Conservation (phyloP, 768 basidiomycete genomes). For the Lactifluus pinguis region DNA sequence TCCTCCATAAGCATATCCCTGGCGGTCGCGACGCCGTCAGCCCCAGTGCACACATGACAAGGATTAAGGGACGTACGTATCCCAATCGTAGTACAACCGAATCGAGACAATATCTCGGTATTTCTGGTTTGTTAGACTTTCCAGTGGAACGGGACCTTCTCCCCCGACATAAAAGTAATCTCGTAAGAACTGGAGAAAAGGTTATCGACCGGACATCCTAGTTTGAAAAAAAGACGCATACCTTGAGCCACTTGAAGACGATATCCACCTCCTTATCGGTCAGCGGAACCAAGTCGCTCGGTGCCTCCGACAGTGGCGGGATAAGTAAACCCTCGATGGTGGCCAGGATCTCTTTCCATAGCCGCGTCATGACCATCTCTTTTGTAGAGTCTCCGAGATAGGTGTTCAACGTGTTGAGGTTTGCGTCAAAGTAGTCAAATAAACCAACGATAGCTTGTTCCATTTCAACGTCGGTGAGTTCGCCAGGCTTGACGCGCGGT, state of each 20-base stretch:
- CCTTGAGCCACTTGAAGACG: slow-evolving; percentile 98
- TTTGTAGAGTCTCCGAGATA: slow-evolving; percentile 77
- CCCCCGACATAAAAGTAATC: slow-evolving; percentile 95
- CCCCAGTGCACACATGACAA: neutral
- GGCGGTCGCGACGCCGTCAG: slow-evolving; percentile 9
- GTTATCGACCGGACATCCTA: neutral
- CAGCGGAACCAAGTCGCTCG: slow-evolving; percentile 86
- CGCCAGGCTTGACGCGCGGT: slow-evolving; percentile 67
- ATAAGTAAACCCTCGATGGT: slow-evolving; percentile 84
- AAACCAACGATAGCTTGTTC: slow-evolving; percentile 85
- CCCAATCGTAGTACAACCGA: slow-evolving; percentile 94
- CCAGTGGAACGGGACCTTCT: slow-evolving; percentile 82
- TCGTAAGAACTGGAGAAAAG: slow-evolving; percentile 60
- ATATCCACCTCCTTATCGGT: slow-evolving; percentile 96
- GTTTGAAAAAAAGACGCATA: slow-evolving; percentile 24
- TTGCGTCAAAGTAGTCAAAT: slow-evolving; percentile 95
- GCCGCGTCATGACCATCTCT: slow-evolving; percentile 83
- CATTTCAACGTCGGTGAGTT: slow-evolving; percentile 86
- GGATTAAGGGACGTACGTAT: slow-evolving; percentile 49
- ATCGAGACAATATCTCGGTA: slow-evolving; percentile 88
- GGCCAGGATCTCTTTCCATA: slow-evolving; percentile 93
- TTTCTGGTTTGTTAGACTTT: slow-evolving; percentile 85
- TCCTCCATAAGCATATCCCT: slow-evolving; percentile 88
- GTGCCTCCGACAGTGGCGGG: slow-evolving; percentile 77
- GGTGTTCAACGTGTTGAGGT: slow-evolving; percentile 84